Conservation (phyloP, 2,329 filamentous ascomycete genomes). For the Colletotrichum salicis region DNA sequence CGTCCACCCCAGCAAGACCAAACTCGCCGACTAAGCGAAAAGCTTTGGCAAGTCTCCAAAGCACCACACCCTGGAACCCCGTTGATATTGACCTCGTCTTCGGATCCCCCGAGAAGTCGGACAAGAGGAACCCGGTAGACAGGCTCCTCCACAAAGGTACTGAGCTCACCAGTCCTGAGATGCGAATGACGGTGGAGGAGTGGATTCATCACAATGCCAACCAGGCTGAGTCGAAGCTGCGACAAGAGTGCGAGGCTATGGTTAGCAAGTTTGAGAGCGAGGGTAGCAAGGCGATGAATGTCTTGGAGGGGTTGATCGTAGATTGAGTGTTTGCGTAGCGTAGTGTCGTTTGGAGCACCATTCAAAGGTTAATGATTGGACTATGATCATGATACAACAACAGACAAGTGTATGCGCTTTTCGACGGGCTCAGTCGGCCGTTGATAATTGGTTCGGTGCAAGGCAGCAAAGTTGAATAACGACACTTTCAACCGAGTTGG, state of each 20-base stretch:
- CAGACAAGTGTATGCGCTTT: not conserved
- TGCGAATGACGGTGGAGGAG: conserved; percentile 90
- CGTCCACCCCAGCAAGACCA: conserved; percentile 50
- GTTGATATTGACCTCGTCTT: conserved; percentile 82
- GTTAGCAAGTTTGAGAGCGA: conserved; percentile 86
- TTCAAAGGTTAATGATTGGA: conserved; percentile 20
- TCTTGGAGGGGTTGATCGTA: conserved; percentile 77
- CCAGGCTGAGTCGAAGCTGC: conserved; percentile 81
- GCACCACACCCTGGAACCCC: conserved; percentile 74
- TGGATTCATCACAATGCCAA: conserved; percentile 88
- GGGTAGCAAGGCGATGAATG: conserved; percentile 80
- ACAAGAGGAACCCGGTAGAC: conserved; percentile 64
- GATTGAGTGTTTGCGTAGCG: conserved; percentile 48
- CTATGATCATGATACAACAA: conserved; percentile 23
- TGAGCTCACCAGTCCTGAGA: conserved; percentile 79
- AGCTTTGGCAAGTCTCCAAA: conserved; percentile 64
- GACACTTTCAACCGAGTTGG: not conserved
- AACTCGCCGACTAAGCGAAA: conserved; percentile 72
- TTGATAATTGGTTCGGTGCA: not conserved
- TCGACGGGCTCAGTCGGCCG: not conserved
- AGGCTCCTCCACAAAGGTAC: conserved; percentile 64
- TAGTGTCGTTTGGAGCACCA: conserved; percentile 13
- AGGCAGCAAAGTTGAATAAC: not conserved
- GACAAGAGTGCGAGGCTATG: conserved; percentile 83
- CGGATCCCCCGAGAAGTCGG: conserved; percentile 54